phyloP scores from a whole-genome alignment of 2,329 filamentous ascomycete species.

The Nothophoma quercina region DNA sequence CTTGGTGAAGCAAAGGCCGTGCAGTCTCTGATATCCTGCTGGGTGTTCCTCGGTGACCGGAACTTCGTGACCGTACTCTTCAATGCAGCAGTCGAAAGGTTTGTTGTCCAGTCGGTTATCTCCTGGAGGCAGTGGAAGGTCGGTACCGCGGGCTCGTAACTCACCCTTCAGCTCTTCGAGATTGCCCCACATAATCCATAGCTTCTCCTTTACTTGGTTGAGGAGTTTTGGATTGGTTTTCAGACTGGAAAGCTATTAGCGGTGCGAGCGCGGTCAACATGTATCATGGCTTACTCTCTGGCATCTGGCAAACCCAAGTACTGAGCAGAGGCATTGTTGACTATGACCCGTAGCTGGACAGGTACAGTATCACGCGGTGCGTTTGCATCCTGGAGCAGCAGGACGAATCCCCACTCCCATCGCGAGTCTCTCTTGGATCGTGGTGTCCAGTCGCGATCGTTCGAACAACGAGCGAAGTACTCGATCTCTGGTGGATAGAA shows the following conservation, averaged over 20 bases:
- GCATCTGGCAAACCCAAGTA: slow-evolving; percentile 65
- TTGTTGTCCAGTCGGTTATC: slow-evolving; percentile 46
- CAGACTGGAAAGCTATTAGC: slow-evolving; percentile 58
- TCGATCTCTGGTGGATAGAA: slow-evolving; percentile 75
- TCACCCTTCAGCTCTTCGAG: slow-evolving; percentile 68
- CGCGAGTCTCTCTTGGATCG: slow-evolving; percentile 53
- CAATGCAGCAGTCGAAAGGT: slow-evolving; percentile 51
- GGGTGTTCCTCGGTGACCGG: slow-evolving; percentile 18
- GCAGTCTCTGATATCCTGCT: slow-evolving; percentile 34
- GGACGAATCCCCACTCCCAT: slow-evolving; percentile 87
- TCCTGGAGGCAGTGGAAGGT: slow-evolving; percentile 35
- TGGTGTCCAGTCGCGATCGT: slow-evolving; percentile 40
- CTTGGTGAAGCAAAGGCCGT: slow-evolving; percentile 31
- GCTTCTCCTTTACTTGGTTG: slow-evolving; percentile 67
- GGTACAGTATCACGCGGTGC: slow-evolving; percentile 33
- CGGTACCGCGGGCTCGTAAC: slow-evolving; percentile 55
- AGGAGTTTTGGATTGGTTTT: slow-evolving; percentile 60
- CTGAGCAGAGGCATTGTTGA: slow-evolving; percentile 67
- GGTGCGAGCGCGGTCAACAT: too few species aligned
- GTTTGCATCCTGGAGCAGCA: slow-evolving; percentile 76
- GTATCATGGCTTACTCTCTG: slow-evolving; percentile 56
- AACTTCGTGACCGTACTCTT: slow-evolving; percentile 35
- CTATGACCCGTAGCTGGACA: slow-evolving; percentile 68
- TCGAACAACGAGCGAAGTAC: slow-evolving; percentile 69
- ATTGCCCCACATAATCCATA: slow-evolving; percentile 86